phyloP scores from a whole-genome alignment of 352 stramenopile species.

The Phytophthora niederhauseri region DNA sequence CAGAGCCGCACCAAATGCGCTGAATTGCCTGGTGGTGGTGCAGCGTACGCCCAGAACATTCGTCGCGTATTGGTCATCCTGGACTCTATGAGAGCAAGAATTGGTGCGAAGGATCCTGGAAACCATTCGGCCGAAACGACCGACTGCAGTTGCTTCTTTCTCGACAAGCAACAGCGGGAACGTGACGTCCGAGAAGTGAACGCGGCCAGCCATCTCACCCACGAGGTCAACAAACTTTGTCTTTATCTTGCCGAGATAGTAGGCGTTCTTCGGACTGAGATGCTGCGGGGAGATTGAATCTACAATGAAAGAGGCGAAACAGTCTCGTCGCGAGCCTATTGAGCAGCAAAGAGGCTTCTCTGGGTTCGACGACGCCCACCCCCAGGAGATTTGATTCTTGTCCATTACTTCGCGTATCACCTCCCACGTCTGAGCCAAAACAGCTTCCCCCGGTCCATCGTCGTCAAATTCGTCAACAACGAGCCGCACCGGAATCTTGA shows the following conservation, averaged over 20 bases:
- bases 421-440: neutral
- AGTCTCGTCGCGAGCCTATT: neutral
- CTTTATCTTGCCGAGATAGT: neutral
- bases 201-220: neutral
- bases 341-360: neutral
- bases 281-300: neutral
- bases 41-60: neutral
- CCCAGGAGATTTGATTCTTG: neutral
- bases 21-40: neutral
- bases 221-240: neutral
- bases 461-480: neutral
- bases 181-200: neutral
- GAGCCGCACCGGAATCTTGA: neutral
- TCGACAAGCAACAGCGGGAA: neutral
- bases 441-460: neutral
- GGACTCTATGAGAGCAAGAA: neutral
- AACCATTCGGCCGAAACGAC: neutral
- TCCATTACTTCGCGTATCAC: neutral
- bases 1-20: neutral
- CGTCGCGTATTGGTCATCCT: neutral
- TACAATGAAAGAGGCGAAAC: neutral
- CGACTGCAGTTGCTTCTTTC: neutral
- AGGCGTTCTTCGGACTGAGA: neutral
- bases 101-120: neutral
- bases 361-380: neutral